phyloP scores from a whole-genome alignment of 1,284 basidiomycete species.

The Abortiporus biennis region DNA sequence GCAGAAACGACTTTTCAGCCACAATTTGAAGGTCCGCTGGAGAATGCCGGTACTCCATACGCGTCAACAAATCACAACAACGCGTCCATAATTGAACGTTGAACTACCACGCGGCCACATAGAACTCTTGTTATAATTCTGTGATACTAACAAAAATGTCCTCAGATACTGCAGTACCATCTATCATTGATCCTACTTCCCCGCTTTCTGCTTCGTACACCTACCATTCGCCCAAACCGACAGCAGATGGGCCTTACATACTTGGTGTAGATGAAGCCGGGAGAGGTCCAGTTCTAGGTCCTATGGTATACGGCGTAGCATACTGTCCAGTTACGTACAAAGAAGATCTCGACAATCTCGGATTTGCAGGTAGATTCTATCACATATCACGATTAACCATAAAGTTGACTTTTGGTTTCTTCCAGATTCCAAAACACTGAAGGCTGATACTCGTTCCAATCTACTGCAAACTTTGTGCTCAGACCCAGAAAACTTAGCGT shows the following conservation, averaged over 20 bases:
- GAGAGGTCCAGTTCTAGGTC: conserved; percentile 89
- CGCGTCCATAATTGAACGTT: too few relatives aligned
- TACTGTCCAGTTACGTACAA: conserved; percentile 85
- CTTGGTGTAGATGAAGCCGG: conserved; percentile 98
- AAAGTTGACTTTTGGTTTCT: not conserved
- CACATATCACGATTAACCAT: not conserved
- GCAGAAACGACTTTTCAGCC: too few relatives aligned
- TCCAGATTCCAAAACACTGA: conserved; percentile 93
- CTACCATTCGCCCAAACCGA: conserved; percentile 72
- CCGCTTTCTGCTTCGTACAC: conserved; percentile 70
- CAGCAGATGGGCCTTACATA: conserved; percentile 66
- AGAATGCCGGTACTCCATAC: too few relatives aligned
- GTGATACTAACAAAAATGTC: too few relatives aligned
- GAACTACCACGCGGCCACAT: too few relatives aligned
- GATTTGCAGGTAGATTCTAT: conserved; percentile 72
- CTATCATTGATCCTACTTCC: conserved; percentile 23
- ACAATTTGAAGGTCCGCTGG: too few relatives aligned
- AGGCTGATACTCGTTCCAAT: conserved; percentile 60
- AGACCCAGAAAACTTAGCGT: conserved; percentile 65
- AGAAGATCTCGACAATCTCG: conserved; percentile 70
- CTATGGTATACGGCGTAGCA: conserved; percentile 93
- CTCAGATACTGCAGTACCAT: too few relatives aligned
- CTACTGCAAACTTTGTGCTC: conserved; percentile 60
- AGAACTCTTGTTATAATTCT: too few relatives aligned
- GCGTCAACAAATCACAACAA: too few relatives aligned